A percentile compares a stretch with the other conserved stretches of the same genome.
phyloP scores from a whole-genome alignment of 192 early-diverging fungal species.

The Chytriomyces confervae region DNA sequence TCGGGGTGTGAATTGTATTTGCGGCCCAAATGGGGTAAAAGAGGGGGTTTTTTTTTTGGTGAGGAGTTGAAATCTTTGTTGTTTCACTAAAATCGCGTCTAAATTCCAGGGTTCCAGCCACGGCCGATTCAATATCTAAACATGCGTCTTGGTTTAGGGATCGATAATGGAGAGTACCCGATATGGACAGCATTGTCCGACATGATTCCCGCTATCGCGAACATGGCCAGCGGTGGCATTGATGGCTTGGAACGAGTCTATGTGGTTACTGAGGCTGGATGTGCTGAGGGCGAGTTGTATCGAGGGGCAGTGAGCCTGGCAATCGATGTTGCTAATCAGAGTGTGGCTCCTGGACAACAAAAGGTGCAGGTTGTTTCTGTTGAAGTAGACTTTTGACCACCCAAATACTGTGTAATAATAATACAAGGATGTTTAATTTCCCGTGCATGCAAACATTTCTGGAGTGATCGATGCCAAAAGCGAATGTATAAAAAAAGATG shows the following conservation, averaged over 20 bases:
- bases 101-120: slow-evolving; percentile 7
- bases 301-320: neutral
- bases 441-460: too few species aligned
- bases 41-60: neutral
- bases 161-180: slow-evolving; percentile 19
- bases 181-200: slow-evolving; percentile 5
- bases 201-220: slow-evolving; percentile 21
- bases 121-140: slow-evolving; percentile 20
- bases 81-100: neutral
- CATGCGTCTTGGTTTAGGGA: slow-evolving; percentile 12
- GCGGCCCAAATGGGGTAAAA: slow-evolving; percentile 18
- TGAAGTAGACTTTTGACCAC: neutral
- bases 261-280: slow-evolving; percentile 1
- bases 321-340: neutral
- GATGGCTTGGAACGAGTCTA: neutral
- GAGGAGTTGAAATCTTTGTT: neutral
- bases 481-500: too few species aligned
- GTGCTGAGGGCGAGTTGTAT: neutral
- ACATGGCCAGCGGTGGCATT: slow-evolving; percentile 11
- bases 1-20: slow-evolving; percentile 8
- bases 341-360: neutral
- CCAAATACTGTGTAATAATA: too few species aligned
- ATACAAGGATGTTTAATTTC: too few species aligned
- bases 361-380: neutral
- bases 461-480: too few species aligned